Conservation (phyloP, 148 eudicot genomes). For the Polygonum aviculare region DNA sequence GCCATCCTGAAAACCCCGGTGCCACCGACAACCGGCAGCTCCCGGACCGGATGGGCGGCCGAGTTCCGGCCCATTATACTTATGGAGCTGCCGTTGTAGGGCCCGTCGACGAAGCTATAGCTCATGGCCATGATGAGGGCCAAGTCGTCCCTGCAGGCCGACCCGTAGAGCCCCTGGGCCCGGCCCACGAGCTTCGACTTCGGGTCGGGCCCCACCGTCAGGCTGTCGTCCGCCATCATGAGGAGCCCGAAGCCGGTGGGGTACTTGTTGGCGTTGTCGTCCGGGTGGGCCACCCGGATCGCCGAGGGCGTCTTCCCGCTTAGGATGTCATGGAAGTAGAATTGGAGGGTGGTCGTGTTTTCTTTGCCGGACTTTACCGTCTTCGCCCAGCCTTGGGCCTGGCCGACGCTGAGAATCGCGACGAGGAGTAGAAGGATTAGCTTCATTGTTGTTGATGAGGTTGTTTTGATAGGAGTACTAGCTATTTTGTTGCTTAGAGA, state of each 20-base stretch:
- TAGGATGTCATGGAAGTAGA: slow-evolving; percentile 15
- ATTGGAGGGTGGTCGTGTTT: slow-evolving; percentile 7
- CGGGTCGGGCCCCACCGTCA: slow-evolving; percentile 24
- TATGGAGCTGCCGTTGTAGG: slow-evolving; percentile 39
- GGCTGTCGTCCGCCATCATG: slow-evolving; percentile 19
- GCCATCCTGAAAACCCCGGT: slow-evolving; percentile 36
- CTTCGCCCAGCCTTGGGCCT: not conserved
- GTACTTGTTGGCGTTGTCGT: slow-evolving; percentile 3
- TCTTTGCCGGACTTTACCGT: slow-evolving; percentile 5
- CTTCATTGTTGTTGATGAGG: not conserved
- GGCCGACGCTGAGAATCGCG: not conserved
- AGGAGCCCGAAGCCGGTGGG: slow-evolving; percentile 16
- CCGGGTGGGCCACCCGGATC: slow-evolving; percentile 15
- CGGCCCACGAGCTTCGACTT: slow-evolving; percentile 26
- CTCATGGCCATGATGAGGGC: slow-evolving; percentile 25
- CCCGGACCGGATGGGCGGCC: slow-evolving; percentile 19
- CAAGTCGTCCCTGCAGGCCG: slow-evolving; percentile 15
- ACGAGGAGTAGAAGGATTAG: not conserved
- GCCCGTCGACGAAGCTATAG: slow-evolving; percentile 24
- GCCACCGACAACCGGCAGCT: slow-evolving; percentile 36
- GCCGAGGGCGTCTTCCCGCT: slow-evolving; percentile 13
- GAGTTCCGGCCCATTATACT: slow-evolving; percentile 14
- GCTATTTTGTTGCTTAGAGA: not conserved
- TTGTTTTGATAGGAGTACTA: too few relatives aligned
- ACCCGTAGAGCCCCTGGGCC: slow-evolving; percentile 28